Conservation (phyloP, 2,329 filamentous ascomycete genomes). For the Aspergillus calidoustus region DNA sequence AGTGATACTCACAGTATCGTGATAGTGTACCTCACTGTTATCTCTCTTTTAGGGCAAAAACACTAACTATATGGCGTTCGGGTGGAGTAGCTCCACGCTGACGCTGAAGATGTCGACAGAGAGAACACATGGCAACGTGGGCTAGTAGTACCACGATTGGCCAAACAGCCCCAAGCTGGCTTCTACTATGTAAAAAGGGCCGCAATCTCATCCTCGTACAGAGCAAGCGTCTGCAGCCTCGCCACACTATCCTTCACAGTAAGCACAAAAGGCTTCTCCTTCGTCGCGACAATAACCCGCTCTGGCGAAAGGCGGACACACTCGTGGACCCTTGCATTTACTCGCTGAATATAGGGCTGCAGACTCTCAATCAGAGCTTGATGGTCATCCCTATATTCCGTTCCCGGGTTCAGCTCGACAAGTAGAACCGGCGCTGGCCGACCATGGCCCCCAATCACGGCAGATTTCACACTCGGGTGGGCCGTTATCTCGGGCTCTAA, state of each 20-base stretch:
- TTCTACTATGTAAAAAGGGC: too few species aligned
- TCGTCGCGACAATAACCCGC: constrained; percentile 22
- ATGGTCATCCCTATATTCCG: too few species aligned
- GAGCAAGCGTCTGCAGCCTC: constrained; percentile 18
- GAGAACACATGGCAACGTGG: too few species aligned
- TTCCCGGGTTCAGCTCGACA: constrained; percentile 19
- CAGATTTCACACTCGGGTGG: constrained; percentile 25
- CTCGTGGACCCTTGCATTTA: constrained; percentile 25
- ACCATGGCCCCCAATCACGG: constrained; percentile 30
- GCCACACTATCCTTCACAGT: constrained; percentile 28
- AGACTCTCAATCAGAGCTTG: too few species aligned
- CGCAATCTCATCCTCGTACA: constrained; percentile 24
- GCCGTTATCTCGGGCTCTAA: constrained; percentile 29
- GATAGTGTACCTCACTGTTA: too few species aligned
- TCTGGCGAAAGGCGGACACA: constrained; percentile 23
- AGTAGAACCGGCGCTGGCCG: constrained; percentile 26
- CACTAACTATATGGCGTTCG: too few species aligned
- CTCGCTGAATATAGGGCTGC: background rate
- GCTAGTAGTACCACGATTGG: too few species aligned
- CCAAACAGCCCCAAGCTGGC: too few species aligned
- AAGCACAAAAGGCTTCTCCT: constrained; percentile 25
- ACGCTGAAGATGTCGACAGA: too few species aligned
- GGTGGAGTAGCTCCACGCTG: too few species aligned
- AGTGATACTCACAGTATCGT: too few species aligned
- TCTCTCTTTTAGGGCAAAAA: too few species aligned